phyloP scores from a whole-genome alignment of 768 basidiomycete species.

The Hygrophorus russula region DNA sequence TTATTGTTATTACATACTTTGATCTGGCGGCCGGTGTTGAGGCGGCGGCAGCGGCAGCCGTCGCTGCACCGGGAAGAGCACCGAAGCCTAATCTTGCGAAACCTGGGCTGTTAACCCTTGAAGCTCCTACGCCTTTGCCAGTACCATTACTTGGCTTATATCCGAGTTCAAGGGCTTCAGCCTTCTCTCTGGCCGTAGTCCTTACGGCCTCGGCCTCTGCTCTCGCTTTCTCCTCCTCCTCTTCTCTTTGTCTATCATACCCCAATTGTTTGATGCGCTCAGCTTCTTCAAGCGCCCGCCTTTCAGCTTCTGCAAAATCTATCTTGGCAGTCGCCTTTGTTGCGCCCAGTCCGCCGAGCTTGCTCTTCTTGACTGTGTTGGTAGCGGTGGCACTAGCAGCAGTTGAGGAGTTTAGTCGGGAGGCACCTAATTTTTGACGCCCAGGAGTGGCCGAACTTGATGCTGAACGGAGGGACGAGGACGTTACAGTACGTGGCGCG shows the following conservation, averaged over 20 bases:
- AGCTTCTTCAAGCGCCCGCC: slow-evolving; percentile 83
- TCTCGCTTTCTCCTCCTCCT: slow-evolving; percentile 65
- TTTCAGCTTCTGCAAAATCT: slow-evolving; percentile 91
- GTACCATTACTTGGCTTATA: not conserved
- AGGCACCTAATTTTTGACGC: slow-evolving; percentile 12
- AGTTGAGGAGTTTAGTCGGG: slow-evolving; percentile 27
- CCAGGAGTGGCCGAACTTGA: slow-evolving; percentile 14
- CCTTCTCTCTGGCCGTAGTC: not conserved
- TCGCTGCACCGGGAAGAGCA: slow-evolving; percentile 55
- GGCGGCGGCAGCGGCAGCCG: slow-evolving; percentile 33
- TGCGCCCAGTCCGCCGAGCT: slow-evolving; percentile 71
- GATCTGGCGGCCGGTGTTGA: slow-evolving; percentile 19
- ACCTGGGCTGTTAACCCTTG: not conserved
- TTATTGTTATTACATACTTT: slow-evolving; percentile 15
- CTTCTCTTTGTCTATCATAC: slow-evolving; percentile 79
- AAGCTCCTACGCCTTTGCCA: not conserved
- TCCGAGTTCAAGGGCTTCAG: not conserved
- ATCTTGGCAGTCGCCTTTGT: slow-evolving; percentile 70
- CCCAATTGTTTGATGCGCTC: slow-evolving; percentile 87
- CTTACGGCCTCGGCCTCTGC: slow-evolving; percentile 37
- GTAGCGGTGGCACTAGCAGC: slow-evolving; percentile 12
- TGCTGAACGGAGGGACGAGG: slow-evolving; percentile 26
- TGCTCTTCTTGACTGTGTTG: slow-evolving; percentile 42
- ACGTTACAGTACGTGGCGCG: slow-evolving; percentile 52
- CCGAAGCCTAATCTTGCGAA: slow-evolving; percentile 81